Evolutionary conservation across 169 alveolate species (phyloP).

Genomic region (Cardiosporidium cionae): DNA sequence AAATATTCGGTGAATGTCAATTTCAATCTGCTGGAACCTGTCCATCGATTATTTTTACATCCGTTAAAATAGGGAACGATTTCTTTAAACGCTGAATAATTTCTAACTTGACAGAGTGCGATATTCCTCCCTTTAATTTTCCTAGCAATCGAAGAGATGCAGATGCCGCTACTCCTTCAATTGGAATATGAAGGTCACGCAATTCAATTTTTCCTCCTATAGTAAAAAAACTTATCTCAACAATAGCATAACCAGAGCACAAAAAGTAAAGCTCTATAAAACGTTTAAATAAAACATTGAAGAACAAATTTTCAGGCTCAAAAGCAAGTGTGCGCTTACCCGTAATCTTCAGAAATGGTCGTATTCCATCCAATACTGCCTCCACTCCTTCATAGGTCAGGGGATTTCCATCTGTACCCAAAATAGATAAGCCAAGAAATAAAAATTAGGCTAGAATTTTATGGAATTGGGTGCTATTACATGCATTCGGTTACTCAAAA

Average conservation of each 20-base stretch:
- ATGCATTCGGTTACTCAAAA: no score
- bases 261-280: neutral
- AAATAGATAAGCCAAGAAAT: no score
- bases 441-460: no score
- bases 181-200: neutral
- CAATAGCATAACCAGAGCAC: no score
- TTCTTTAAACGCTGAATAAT: neutral
- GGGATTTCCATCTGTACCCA: neutral
- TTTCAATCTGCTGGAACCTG: no score
- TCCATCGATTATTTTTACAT: neutral
- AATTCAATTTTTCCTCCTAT: neutral
- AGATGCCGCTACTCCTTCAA: neutral
- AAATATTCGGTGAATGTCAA: no score
- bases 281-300: neutral
- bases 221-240: neutral
- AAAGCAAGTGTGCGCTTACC: neutral
- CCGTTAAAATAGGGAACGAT: neutral
- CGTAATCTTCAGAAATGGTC: constrained; percentile 3
- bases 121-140: neutral
- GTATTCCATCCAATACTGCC: neutral
- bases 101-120: neutral
- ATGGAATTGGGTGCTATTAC: no score
- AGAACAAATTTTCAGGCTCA: neutral
- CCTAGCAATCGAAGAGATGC: neutral
- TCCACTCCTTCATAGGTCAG: neutral